Conservation (phyloP, 805 yeast genomes). For the Pichia sporocuriosa region DNA sequence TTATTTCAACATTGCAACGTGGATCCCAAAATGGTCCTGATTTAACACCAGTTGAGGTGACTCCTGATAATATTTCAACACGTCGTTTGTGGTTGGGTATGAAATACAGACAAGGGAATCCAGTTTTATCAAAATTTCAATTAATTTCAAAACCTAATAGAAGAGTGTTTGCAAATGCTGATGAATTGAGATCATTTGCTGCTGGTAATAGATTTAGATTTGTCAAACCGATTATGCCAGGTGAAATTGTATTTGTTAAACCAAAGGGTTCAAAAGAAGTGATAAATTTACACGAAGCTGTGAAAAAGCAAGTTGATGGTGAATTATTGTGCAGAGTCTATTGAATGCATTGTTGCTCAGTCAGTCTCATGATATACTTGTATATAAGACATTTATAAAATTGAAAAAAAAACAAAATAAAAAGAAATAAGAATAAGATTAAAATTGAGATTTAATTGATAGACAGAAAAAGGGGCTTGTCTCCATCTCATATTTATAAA, state of each 20-base stretch:
- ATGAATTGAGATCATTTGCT: constrained; percentile 67
- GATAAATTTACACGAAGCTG: constrained; percentile 77
- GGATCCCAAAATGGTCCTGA: constrained; percentile 89
- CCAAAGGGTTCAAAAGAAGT: constrained; percentile 43
- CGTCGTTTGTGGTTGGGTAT: constrained; percentile 89
- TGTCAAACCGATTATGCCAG: constrained; percentile 78
- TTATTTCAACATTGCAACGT: constrained; percentile 72
- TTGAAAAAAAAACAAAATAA: not conserved
- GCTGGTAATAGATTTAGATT: constrained; percentile 69
- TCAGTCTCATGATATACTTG: not conserved
- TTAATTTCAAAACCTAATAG: constrained; percentile 83
- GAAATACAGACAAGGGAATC: constrained; percentile 74
- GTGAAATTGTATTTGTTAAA: constrained; percentile 73
- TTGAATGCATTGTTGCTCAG: not conserved
- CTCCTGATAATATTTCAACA: constrained; percentile 79
- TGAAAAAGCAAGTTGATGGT: constrained; percentile 62
- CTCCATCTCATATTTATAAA: too few species aligned
- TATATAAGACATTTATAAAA: not conserved
- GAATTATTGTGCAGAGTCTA: constrained; percentile 72
- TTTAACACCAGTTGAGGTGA: constrained; percentile 59
- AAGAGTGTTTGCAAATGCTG: constrained; percentile 52
- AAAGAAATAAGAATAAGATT: too few species aligned
- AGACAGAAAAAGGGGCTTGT: too few species aligned
- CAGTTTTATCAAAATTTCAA: constrained; percentile 66
- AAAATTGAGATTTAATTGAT: too few species aligned